phyloP scores from a whole-genome alignment of 2,329 filamentous ascomycete genomes.

The Acephala macrosclerotiorum region DNA sequence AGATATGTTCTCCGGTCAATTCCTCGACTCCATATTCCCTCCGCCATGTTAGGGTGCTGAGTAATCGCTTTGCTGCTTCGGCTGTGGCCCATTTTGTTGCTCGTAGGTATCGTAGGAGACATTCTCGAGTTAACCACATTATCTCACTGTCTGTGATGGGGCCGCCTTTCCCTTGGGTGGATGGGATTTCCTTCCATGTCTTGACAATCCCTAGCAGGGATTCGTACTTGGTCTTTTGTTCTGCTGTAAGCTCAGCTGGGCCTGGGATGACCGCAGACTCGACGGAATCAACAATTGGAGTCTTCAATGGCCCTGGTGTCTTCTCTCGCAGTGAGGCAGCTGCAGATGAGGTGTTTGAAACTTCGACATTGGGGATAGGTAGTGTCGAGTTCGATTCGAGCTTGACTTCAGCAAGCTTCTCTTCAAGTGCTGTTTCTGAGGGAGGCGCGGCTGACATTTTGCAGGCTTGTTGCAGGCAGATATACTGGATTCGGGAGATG shows the following conservation, averaged over 20 bases:
- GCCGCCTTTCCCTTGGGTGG: slow-evolving; percentile 62
- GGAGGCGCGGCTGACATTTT: slow-evolving; percentile 30
- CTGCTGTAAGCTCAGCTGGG: slow-evolving; percentile 69
- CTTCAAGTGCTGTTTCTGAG: slow-evolving; percentile 11
- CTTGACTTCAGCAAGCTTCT: slow-evolving; percentile 31
- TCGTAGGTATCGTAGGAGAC: slow-evolving; percentile 89
- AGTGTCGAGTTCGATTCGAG: slow-evolving; percentile 21
- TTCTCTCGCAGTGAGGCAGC: slow-evolving; percentile 36
- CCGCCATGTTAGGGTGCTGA: slow-evolving; percentile 84
- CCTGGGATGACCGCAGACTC: slow-evolving; percentile 49
- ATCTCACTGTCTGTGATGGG: slow-evolving; percentile 81
- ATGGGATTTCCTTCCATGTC: slow-evolving; percentile 74
- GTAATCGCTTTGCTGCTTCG: slow-evolving; percentile 80
- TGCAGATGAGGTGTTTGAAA: slow-evolving; percentile 25
- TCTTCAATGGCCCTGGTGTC: slow-evolving; percentile 50
- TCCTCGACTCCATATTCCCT: slow-evolving; percentile 83
- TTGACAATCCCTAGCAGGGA: slow-evolving; percentile 74
- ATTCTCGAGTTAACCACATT: slow-evolving; percentile 92
- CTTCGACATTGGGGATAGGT: not conserved
- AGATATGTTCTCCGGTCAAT: slow-evolving; percentile 86
- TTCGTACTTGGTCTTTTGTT: slow-evolving; percentile 85
- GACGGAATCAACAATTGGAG: slow-evolving; percentile 41
- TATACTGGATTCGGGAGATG: not conserved
- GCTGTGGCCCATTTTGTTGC: slow-evolving; percentile 88
- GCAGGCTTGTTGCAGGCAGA: not conserved